A percentile compares a stretch with the other conserved stretches of the same genome.
Conservation (phyloP, 129 eudicot genomes). For the Calendula officinalis region DNA sequence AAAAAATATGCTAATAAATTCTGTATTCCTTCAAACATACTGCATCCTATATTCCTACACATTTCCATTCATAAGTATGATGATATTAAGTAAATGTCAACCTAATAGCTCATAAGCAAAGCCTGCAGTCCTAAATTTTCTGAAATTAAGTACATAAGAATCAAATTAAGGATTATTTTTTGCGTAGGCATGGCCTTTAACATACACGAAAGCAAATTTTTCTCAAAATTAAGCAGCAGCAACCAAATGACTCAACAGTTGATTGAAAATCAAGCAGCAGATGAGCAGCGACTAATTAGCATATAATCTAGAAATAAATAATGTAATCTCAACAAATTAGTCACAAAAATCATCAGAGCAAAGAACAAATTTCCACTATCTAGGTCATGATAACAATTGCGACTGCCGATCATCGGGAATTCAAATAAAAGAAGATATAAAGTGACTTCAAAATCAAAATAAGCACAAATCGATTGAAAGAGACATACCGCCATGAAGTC, state of each 20-base stretch:
- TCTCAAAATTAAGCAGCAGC: too few species aligned
- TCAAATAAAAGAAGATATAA: not conserved
- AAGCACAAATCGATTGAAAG: not conserved
- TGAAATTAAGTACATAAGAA: not conserved
- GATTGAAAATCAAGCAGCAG: too few species aligned
- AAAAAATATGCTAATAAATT: too few species aligned
- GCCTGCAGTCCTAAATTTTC: not conserved
- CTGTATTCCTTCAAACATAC: too few species aligned
- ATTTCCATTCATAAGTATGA: too few species aligned
- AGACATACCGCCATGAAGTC: slow-evolving; percentile 8
- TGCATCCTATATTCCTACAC: too few species aligned
- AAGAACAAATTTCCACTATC: not conserved
- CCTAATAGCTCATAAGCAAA: too few species aligned
- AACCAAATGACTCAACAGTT: too few species aligned
- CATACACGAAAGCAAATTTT: too few species aligned
- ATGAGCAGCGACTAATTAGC: too few species aligned
- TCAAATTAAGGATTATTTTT: not conserved
- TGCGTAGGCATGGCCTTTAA: too few species aligned
- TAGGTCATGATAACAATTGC: not conserved
- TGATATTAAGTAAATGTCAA: too few species aligned
- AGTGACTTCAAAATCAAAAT: not conserved
- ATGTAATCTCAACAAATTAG: not conserved
- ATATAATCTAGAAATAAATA: not conserved
- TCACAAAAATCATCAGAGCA: not conserved
- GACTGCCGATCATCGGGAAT: not conserved